Evolutionary conservation across 768 basidiomycete genomes (phyloP).

Genomic region (Albatrellus ellisii): DNA sequence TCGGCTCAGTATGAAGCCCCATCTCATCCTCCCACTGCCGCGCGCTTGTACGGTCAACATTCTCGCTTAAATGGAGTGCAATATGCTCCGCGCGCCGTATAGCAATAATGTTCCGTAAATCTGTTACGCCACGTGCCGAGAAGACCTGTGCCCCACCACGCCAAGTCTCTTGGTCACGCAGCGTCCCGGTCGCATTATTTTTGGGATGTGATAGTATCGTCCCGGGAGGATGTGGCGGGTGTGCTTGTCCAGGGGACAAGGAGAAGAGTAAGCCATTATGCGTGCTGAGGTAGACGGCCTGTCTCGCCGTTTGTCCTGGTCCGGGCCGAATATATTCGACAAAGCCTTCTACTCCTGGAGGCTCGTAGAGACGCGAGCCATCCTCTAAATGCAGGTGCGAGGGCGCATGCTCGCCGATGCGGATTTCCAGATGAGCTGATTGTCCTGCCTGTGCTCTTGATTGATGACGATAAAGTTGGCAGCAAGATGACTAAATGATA

Average conservation of each 20-base stretch:
- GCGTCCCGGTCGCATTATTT: constrained; percentile 17
- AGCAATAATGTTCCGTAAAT: constrained; percentile 53
- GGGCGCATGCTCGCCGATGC: constrained; percentile 58
- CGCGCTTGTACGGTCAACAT: constrained; percentile 3
- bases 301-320: constrained; percentile 38
- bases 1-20: constrained; percentile 10
- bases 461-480: not conserved
- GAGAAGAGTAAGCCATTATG: constrained; percentile 68
- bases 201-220: constrained; percentile 20
- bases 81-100: constrained; percentile 53
- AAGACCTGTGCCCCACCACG: constrained; percentile 55
- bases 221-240: constrained; percentile 63
- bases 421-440: constrained; percentile 56
- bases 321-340: constrained; percentile 56
- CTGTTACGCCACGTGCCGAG: constrained; percentile 52
- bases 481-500: constrained; percentile 15
- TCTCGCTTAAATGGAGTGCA: constrained; percentile 19
- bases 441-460: constrained; percentile 22
- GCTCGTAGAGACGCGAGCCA: constrained; percentile 47
- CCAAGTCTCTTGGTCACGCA: constrained; percentile 39
- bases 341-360: constrained; percentile 79
- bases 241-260: constrained; percentile 33
- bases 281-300: constrained; percentile 53
- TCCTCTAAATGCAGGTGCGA: constrained; percentile 29
- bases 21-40: constrained; percentile 18